Base-by-base conservation (phyloP, 176 grass and related monocot genomes). In the Raddia distichophylla region DNA sequence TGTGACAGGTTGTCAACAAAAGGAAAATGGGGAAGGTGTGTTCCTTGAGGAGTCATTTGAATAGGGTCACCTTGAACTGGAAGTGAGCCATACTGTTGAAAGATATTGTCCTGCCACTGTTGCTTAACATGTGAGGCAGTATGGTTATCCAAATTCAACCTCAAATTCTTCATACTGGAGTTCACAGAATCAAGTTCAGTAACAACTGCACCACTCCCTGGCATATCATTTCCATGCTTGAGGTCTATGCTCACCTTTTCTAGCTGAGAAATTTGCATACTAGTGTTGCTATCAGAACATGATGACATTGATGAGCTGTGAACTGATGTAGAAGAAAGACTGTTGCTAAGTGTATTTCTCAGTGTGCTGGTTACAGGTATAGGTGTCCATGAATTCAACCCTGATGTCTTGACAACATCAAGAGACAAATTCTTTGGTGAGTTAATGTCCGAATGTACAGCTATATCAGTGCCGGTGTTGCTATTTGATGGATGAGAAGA, bases 131-230 rank as follows among this genome's bases (percentile, higher is more conserved):
- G 53, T 60, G 73, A 66, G 13, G 64, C 74, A 73, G 50, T 60
- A 81, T 79, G 83, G 45, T 20, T 71, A 54, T 83, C 79, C 83
- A 90, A 86, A 87, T 58, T 81, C 50, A 91, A 60, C 64, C 76
- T 94, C 78, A 94, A 77, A 67, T 89, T 91, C 50, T 82, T 89
- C 86, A 94, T 84, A 67, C 15, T 83, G 50, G 80, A 80, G 7
- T 87, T 73, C 42, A 91, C 43, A 37, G 18, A 86, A 85, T 53
- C 86, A 87, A 86, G 40, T 58, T 88, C 79, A 73, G 85, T 80
- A 71, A 77, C 19, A 70, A 65, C 59, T 14, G 71, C 33, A 51
- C 40, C 59, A 73, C 75, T 81, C 76, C 45, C 17, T 62, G 60
- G 55, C 60, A 87, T 27, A 82, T 16, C 60, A 86, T 84, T 87